These are phyloP conservation scores for Geotrichum australiense DNA, from an alignment of 1,139 yeast genomes.

Conservation along the genomic window DNA sequence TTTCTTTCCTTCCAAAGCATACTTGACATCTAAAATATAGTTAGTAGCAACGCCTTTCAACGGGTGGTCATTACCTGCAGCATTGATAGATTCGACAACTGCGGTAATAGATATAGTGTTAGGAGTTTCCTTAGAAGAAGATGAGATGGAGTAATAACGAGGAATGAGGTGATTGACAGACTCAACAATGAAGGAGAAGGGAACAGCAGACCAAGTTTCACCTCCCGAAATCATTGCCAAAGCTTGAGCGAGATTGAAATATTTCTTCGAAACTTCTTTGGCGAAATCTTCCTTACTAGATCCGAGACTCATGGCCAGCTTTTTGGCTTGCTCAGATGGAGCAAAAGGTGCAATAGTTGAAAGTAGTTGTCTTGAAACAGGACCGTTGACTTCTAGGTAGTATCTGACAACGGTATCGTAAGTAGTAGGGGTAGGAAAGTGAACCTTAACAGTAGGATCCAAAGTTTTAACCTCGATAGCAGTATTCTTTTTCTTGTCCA, in stretches of 20 bases:
- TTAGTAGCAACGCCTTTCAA: constrained; percentile 90
- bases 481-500: constrained; percentile 45
- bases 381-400: constrained; percentile 86
- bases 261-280: constrained; percentile 50
- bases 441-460: constrained; percentile 68
- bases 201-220: constrained; percentile 62
- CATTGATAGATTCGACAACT: constrained; percentile 71
- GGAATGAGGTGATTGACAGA: constrained; percentile 78
- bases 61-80: constrained; percentile 38
- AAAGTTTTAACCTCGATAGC: constrained; percentile 62
- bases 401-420: constrained; percentile 81
- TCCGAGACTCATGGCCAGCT: constrained; percentile 48
- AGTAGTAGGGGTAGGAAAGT: constrained; percentile 89
- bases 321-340: constrained; percentile 57
- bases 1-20: constrained; percentile 47
- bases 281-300: constrained; percentile 66
- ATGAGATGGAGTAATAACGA: constrained; percentile 93
- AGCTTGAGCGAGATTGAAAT: constrained; percentile 72
- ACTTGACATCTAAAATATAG: constrained; percentile 66
- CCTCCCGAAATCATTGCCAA: constrained; percentile 57
- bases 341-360: constrained; percentile 77
- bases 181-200: constrained; percentile 81
- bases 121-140: constrained; percentile 77
- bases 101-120: constrained; percentile 70
- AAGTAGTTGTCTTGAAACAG: constrained; percentile 84